Evolutionary conservation across 176 grass and related monocot genomes (phyloP).

Genomic region (Tillandsia leiboldiana): DNA sequence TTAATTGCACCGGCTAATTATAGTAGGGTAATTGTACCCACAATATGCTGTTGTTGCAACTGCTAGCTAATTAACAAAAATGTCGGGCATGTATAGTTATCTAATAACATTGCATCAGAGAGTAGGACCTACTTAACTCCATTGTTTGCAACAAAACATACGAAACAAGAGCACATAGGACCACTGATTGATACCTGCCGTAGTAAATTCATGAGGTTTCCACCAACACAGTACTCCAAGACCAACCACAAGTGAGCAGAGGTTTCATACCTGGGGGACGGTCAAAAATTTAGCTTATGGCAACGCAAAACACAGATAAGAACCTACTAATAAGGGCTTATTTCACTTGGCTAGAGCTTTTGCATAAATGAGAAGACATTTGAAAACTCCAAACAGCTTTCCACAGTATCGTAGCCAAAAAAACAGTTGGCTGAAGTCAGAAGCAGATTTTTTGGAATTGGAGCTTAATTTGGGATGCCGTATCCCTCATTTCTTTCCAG

Average conservation of each 20-base stretch:
- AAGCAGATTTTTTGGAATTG: too few relatives aligned
- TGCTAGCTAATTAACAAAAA: neutral
- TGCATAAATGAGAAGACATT: too few relatives aligned
- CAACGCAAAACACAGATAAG: neutral
- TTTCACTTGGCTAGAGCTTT: neutral
- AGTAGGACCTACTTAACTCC: neutral
- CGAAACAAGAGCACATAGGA: constrained; percentile 6
- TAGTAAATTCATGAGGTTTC: constrained; percentile 72
- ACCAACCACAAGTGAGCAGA: constrained; percentile 93
- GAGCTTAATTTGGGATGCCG: too few relatives aligned
- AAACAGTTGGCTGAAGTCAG: too few relatives aligned
- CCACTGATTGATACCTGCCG: constrained; percentile 46
- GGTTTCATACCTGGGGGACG: constrained; percentile 70
- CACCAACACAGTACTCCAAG: constrained; percentile 88
- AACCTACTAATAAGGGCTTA: neutral
- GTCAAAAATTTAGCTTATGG: constrained; percentile 11
- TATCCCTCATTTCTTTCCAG: too few relatives aligned
- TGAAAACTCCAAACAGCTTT: too few relatives aligned
- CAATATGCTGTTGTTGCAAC: neutral
- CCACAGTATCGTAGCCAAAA: too few relatives aligned
- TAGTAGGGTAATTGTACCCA: too few relatives aligned
- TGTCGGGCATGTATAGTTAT: neutral
- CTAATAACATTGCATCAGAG: too few relatives aligned
- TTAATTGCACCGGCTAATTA: too few relatives aligned
- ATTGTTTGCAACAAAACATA: constrained; percentile 4